These are phyloP conservation scores for Salix suchowensis DNA, from an alignment of 345 rosid genomes.

Conservation along the genomic window DNA sequence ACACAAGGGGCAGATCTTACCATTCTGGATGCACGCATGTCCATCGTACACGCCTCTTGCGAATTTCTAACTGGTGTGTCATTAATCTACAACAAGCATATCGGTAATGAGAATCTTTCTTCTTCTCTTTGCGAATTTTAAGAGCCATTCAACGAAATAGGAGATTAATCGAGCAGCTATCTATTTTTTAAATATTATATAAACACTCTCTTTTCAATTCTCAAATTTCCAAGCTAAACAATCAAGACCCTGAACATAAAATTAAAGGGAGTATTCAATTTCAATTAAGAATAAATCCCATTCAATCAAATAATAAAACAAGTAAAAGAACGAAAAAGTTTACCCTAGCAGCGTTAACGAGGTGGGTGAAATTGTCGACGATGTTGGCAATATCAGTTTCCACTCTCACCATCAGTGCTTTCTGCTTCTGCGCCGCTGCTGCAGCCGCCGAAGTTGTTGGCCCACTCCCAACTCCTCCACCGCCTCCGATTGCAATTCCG, in stretches of 20 bases:
- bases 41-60: slow-evolving; percentile 92
- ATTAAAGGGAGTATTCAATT: not conserved
- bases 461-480: slow-evolving; percentile 48
- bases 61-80: slow-evolving; percentile 75
- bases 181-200: no score
- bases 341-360: slow-evolving; percentile 77
- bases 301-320: not conserved
- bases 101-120: no score
- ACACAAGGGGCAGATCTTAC: slow-evolving; percentile 25
- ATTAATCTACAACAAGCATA: slow-evolving; percentile 47
- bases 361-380: slow-evolving; percentile 79
- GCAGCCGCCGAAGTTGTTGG: slow-evolving; percentile 81
- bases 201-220: no score
- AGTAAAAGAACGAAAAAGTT: not conserved
- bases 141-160: no score
- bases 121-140: no score
- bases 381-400: slow-evolving; percentile 73
- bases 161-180: no score
- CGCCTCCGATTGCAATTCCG: slow-evolving; percentile 30
- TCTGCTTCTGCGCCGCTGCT: slow-evolving; percentile 83
- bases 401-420: slow-evolving; percentile 72
- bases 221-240: no score
- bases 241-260: no score
- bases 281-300: not conserved
- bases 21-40: slow-evolving; percentile 93